These are phyloP conservation scores for Akanthomyces uredinophilus DNA, from an alignment of 2,329 filamentous ascomycete genomes.

Conservation along the genomic window DNA sequence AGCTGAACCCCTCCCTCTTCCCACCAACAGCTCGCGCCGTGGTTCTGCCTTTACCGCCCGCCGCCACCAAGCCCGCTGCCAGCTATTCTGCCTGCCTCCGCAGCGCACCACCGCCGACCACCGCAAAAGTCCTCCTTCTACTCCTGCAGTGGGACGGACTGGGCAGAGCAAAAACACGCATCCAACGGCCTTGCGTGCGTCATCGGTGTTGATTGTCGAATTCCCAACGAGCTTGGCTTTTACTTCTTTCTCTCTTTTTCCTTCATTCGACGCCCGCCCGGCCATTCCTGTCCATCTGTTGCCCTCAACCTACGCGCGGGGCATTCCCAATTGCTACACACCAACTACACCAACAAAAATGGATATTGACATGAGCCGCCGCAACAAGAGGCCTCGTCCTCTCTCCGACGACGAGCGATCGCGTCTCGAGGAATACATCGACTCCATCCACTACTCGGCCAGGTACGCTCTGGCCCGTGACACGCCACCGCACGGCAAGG, in stretches of 20 bases:
- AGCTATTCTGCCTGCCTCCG: background rate
- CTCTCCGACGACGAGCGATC: slow-evolving; percentile 77
- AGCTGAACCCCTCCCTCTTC: background rate
- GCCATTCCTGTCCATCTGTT: background rate
- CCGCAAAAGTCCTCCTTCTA: slow-evolving; percentile 11
- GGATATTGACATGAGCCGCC: slow-evolving; percentile 72
- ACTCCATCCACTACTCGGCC: slow-evolving; percentile 91
- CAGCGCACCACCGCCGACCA: background rate
- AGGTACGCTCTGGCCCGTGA: slow-evolving; percentile 52
- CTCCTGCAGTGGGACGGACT: background rate
- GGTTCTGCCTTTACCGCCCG: slow-evolving; percentile 9
- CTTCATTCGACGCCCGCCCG: background rate
- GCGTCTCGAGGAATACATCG: slow-evolving; percentile 83
- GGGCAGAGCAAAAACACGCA: slow-evolving; percentile 10
- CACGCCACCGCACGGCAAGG: slow-evolving; percentile 1
- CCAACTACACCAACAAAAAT: slow-evolving; percentile 20
- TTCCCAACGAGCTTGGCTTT: slow-evolving; percentile 9
- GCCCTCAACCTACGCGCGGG: background rate
- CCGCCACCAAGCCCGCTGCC: background rate
- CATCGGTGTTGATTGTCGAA: background rate
- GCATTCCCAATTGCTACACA: background rate
- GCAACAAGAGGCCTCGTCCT: slow-evolving; percentile 79
- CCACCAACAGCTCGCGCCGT: background rate
- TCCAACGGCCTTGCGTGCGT: background rate
- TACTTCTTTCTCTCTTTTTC: slow-evolving; percentile 7